Percentiles rank a stretch among this genome's conserved stretches.
Conservation (phyloP, 2,329 filamentous ascomycete genomes). For the Talaromyces sp. region DNA sequence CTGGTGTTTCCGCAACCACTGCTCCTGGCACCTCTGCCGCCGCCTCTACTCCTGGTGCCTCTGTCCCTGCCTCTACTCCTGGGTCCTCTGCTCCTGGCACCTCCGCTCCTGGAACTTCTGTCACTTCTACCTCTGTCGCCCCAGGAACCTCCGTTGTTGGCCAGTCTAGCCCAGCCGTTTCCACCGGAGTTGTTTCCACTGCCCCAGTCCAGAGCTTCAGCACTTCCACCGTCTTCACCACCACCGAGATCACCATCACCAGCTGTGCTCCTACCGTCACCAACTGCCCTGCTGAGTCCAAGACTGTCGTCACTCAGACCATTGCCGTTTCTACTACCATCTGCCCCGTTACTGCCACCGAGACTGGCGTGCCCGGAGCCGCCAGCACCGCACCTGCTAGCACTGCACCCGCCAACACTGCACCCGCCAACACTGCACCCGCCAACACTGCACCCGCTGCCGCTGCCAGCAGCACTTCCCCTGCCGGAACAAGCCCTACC, state of each 20-base stretch:
- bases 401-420: slow-evolving; percentile 13
- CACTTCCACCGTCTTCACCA: slow-evolving; percentile 41
- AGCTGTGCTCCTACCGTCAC: slow-evolving; percentile 41
- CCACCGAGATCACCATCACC: slow-evolving; percentile 40
- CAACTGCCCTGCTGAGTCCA: slow-evolving; percentile 54
- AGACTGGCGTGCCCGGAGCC: slow-evolving; percentile 28
- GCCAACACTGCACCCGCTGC: slow-evolving; percentile 27
- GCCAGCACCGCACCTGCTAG: slow-evolving; percentile 9
- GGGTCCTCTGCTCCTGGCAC: slow-evolving; percentile 15
- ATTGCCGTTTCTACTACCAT: slow-evolving; percentile 60
- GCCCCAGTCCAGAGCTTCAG: slow-evolving; percentile 27
- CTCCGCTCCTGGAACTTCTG: background rate
- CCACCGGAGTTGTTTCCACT: slow-evolving; percentile 11
- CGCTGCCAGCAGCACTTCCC: slow-evolving; percentile 29
- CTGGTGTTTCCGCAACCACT: background rate
- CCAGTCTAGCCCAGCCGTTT: background rate
- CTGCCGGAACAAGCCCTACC: slow-evolving; percentile 22
- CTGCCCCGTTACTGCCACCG: slow-evolving; percentile 49
- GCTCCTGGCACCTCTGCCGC: slow-evolving; percentile 7
- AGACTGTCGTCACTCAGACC: slow-evolving; percentile 54
- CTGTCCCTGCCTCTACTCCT: slow-evolving; percentile 15
- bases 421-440: slow-evolving; percentile 31
- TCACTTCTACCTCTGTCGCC: slow-evolving; percentile 11
- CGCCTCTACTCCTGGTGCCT: slow-evolving; percentile 17
- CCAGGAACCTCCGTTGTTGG: slow-evolving; percentile 23